Percentiles rank a stretch among this genome's conserved stretches.
These are phyloP conservation scores for Dillenia suffruticosa DNA, from an alignment of 164 flowering plant genomes.

Conservation along the genomic window DNA sequence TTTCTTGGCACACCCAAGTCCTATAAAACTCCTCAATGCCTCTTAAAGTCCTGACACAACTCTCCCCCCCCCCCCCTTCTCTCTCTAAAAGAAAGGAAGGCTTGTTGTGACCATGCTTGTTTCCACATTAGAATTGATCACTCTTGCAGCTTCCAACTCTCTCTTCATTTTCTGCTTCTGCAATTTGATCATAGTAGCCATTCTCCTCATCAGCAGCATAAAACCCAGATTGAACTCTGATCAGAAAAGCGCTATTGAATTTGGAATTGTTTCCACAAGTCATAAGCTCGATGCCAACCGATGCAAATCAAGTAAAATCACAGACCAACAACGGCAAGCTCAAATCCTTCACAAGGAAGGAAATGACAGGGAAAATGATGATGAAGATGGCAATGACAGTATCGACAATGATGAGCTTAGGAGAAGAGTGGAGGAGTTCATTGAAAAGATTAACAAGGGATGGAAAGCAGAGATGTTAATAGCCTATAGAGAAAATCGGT, in stretches of 20 bases:
- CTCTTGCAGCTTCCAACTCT: conserved; percentile 37
- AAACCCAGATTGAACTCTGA: conserved; percentile 11
- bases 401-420: conserved; percentile 45
- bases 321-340: too few relatives aligned
- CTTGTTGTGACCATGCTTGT: conserved; percentile 31
- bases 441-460: conserved; percentile 42
- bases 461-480: conserved; percentile 38
- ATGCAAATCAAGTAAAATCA: too few relatives aligned
- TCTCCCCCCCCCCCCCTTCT: background rate
- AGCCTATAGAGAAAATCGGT: too few relatives aligned
- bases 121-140: conserved; percentile 33
- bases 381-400: conserved; percentile 1
- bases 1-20: too few relatives aligned
- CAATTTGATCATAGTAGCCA: conserved; percentile 36
- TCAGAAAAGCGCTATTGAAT: conserved; percentile 8
- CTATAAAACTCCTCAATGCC: too few relatives aligned
- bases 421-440: conserved; percentile 55
- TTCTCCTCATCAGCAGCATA: conserved; percentile 21
- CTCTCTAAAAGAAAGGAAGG: background rate
- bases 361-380: background rate
- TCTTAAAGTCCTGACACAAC: too few relatives aligned
- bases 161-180: conserved; percentile 39
- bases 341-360: conserved; percentile 5
- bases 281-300: too few relatives aligned
- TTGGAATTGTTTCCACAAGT: too few relatives aligned